These are phyloP conservation scores for Fusarium brachygibbosum DNA, from an alignment of 2,329 filamentous ascomycete genomes.

Conservation along the genomic window DNA sequence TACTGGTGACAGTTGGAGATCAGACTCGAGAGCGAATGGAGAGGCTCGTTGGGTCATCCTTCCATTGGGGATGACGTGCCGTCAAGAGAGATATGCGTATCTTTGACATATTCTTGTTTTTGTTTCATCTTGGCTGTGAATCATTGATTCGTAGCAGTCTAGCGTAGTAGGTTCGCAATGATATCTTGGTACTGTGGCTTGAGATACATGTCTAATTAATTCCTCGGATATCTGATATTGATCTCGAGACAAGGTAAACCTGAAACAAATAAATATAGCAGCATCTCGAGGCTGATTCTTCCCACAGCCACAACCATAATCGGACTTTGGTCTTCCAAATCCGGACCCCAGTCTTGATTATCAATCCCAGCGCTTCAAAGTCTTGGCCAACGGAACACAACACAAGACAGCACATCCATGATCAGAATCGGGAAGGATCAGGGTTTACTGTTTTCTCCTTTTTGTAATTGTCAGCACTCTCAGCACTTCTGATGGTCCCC, in stretches of 20 bases:
- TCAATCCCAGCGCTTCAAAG: slow-evolving; percentile 2
- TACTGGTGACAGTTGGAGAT: neutral
- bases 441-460: neutral
- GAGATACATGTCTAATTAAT: neutral
- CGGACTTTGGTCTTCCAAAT: neutral
- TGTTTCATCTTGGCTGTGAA: slow-evolving; percentile 10
- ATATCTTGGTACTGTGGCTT: neutral
- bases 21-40: slow-evolving; percentile 16
- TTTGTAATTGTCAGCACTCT: neutral
- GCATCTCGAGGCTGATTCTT: neutral
- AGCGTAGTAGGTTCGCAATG: neutral
- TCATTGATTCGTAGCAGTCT: neutral
- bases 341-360: neutral
- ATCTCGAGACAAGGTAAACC: neutral
- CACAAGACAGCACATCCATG: no score
- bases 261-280: slow-evolving; percentile 22
- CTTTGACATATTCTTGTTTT: slow-evolving; percentile 4
- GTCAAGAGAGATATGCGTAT: neutral
- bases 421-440: neutral
- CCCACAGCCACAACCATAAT: slow-evolving; percentile 5
- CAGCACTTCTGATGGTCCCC: neutral
- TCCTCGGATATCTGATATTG: neutral
- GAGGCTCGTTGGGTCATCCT: slow-evolving; percentile 7
- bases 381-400: neutral
- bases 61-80: slow-evolving; percentile 22